Base-by-base conservation (phyloP, 1,139 yeast species). In the Yamadazyma diddensiae region DNA sequence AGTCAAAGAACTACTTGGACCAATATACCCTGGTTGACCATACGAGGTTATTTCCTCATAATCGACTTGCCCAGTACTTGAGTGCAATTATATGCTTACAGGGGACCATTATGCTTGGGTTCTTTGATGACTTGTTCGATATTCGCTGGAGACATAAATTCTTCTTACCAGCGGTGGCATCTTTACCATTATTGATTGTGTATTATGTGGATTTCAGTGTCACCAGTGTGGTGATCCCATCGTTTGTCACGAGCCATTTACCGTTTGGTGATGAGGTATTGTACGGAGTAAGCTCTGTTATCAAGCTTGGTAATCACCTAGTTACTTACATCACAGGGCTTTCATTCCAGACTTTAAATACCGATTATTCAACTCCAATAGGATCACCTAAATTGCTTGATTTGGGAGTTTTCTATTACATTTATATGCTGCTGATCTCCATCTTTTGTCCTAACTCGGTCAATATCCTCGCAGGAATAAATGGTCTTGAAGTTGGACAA, bases 381-480 rank as follows among this genome's bases (percentile, higher is more conserved):
- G 53, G 55, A 2, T 41, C 55, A 5, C 70, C 69, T 10, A 54
- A 73, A 17, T 68, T 81, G 26, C 62, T 92, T 23, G 94, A 92
- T 56, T 66, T 92, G 39, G 96, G 97, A 1, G 58, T 70, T 21
- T 61, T 84, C 26, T 92, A 92, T 62, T 92, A 92, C 53, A 65
- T 64, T 14, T 92, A 92, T 64, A 92, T 92, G 98, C 86, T 86
- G 0, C 73, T 95, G 0, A 78, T 92, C 34, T 82, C 95, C 4
- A 90, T 92, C 29, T 92, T 92, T 54, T 84, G 97, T 46, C 97
- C 99, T 16, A 92, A 92, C 55, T 84, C 97, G n/a, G 90, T 92
- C 57, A 92, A 92, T 55, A 92, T 92, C 35, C 67, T 90, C 29
- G 99, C 99, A 0, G 99, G 99, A 3, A 77, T 92, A 34, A 92